Conservation (phyloP, 2,329 filamentous ascomycete species). For the Aquanectria penicillioides region DNA sequence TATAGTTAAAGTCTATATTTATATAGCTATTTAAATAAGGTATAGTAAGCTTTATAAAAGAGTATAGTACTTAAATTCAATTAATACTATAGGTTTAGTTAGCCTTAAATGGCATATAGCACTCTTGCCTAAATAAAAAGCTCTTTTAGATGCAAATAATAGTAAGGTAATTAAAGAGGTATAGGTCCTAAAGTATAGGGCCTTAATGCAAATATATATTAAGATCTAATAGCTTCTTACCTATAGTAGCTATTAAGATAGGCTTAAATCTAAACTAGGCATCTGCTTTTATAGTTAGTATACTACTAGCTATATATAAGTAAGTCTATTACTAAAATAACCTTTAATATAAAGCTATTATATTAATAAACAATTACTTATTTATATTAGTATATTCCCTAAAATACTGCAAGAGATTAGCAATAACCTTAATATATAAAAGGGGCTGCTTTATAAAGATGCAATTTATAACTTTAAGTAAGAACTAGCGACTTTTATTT, state of each 20-base stretch:
- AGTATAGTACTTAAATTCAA: slow-evolving; percentile 2
- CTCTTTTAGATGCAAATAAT: background rate
- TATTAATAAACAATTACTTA: slow-evolving; percentile 13
- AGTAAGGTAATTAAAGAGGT: slow-evolving; percentile 2
- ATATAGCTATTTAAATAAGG: slow-evolving; percentile 6
- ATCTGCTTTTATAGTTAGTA: too few relatives aligned
- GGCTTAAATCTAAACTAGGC: background rate
- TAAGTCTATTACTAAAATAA: background rate
- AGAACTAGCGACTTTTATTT: slow-evolving; percentile 10
- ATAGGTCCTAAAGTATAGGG: background rate
- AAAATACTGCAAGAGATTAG: slow-evolving; percentile 1
- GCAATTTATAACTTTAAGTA: slow-evolving; percentile 5
- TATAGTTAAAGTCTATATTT: slow-evolving; percentile 6
- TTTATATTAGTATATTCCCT: slow-evolving; percentile 8
- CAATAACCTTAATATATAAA: slow-evolving; percentile 6
- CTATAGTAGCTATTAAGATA: background rate
- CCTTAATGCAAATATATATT: slow-evolving; percentile 1
- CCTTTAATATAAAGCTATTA: slow-evolving; percentile 3
- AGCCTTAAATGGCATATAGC: slow-evolving; percentile 2
- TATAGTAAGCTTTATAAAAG: background rate
- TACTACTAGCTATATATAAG: background rate
- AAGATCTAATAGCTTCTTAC: slow-evolving; percentile 5
- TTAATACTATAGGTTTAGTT: background rate
- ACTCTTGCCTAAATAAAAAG: too few relatives aligned
- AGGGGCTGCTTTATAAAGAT: slow-evolving; percentile 8